Evolutionary conservation across 177 flowering plant species (phyloP).

Genomic region (Telopea speciosissima): DNA sequence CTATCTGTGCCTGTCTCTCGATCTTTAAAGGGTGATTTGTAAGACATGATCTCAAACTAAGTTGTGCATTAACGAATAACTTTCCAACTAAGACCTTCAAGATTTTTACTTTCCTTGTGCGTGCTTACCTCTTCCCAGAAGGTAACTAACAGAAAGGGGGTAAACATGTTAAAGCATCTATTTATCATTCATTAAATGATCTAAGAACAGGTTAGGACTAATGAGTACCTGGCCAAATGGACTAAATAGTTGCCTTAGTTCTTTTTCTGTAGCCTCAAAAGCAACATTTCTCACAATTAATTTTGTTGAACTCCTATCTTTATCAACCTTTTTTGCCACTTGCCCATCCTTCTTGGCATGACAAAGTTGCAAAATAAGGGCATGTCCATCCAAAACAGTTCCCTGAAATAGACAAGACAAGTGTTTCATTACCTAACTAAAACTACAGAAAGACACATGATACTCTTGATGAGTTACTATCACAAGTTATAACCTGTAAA

Average conservation of each 20-base stretch:
- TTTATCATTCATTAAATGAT: neutral
- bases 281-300: constrained; percentile 91
- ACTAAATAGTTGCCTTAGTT: constrained; percentile 80
- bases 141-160: too few species aligned
- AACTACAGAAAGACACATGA: neutral
- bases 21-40: too few species aligned
- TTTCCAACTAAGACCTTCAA: too few species aligned
- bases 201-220: neutral
- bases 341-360: constrained; percentile 58
- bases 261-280: constrained; percentile 93
- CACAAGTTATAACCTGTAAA: constrained; percentile 54
- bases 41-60: too few species aligned
- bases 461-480: neutral
- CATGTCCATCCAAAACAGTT: constrained; percentile 90
- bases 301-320: constrained; percentile 75
- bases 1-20: too few species aligned
- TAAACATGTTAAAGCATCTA: neutral
- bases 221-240: constrained; percentile 87
- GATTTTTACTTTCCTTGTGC: too few species aligned
- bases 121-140: too few species aligned
- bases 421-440: neutral
- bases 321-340: constrained; percentile 37
- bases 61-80: too few species aligned
- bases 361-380: constrained; percentile 79
- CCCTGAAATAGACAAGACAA: constrained; percentile 41